phyloP scores from a whole-genome alignment of 2,329 filamentous ascomycete species.

The Ophiocordyceps camponoti-saundersi region DNA sequence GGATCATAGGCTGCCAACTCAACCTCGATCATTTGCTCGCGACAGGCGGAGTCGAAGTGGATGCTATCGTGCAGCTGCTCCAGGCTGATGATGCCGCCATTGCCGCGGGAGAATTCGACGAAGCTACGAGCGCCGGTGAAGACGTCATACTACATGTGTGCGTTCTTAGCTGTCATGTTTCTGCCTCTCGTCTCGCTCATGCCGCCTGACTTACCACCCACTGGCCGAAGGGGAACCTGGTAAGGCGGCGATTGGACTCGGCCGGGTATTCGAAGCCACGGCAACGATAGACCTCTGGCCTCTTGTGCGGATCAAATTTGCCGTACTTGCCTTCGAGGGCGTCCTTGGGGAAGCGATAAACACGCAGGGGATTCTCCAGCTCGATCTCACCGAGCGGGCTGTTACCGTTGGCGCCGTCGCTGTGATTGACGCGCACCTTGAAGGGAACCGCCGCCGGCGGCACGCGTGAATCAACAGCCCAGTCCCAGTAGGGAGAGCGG shows the following conservation, averaged over 20 bases:
- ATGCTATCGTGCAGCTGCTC: slow-evolving; percentile 26
- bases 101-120: slow-evolving; percentile 14
- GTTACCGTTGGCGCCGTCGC: slow-evolving; percentile 7
- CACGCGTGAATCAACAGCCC: slow-evolving; percentile 23
- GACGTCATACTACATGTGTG: slow-evolving; percentile 18
- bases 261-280: slow-evolving; percentile 19
- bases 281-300: slow-evolving; percentile 23
- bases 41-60: slow-evolving; percentile 21
- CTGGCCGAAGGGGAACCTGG: slow-evolving; percentile 16
- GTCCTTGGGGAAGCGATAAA: slow-evolving; percentile 28
- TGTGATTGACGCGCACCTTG: slow-evolving; percentile 16
- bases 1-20: slow-evolving; percentile 26
- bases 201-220: slow-evolving; percentile 18
- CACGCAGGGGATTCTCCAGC: slow-evolving; percentile 33
- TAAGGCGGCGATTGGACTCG: slow-evolving; percentile 18
- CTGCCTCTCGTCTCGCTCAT: no score
- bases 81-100: slow-evolving; percentile 18
- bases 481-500: slow-evolving; percentile 38
- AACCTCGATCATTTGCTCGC: slow-evolving; percentile 20
- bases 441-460: slow-evolving; percentile 19
- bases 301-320: slow-evolving; percentile 9
- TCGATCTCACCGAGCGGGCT: slow-evolving; percentile 10
- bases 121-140: slow-evolving; percentile 20
- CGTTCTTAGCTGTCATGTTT: background rate
- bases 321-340: slow-evolving; percentile 21